phyloP scores from a whole-genome alignment of 164 flowering plant genomes.

The Cinnamomum micranthum region DNA sequence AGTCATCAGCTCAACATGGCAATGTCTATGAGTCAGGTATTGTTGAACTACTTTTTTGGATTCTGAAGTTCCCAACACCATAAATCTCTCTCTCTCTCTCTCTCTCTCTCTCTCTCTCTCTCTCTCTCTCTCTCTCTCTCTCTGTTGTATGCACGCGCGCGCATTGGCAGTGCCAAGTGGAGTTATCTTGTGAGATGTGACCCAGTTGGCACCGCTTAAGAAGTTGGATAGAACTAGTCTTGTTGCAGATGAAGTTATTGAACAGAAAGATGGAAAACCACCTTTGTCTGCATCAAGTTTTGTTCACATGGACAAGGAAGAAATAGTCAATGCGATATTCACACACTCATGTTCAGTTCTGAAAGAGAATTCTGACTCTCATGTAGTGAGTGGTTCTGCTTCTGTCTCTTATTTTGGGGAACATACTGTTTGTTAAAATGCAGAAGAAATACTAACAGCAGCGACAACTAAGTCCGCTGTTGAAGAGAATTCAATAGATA shows the following conservation, averaged over 20 bases:
- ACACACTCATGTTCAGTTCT: not conserved
- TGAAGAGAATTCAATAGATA: conserved; percentile 10
- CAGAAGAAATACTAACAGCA: conserved; percentile 4
- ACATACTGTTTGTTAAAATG: conserved; percentile 2
- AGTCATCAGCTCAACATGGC: conserved; percentile 7
- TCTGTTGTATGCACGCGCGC: not conserved
- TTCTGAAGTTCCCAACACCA: too few species aligned
- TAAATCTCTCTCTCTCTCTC: not conserved
- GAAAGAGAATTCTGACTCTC: not conserved
- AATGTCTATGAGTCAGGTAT: conserved; percentile 27
- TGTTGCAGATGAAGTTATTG: conserved; percentile 17
- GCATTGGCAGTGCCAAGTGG: not conserved
- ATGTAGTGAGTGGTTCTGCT: not conserved
- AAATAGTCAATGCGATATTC: conserved; percentile 9
- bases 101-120: not conserved
- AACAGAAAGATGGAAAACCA: conserved; percentile 8
- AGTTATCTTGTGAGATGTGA: not conserved
- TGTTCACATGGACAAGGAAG: conserved; percentile 15
- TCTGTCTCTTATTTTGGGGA: conserved; percentile 9
- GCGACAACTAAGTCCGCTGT: conserved; percentile 7
- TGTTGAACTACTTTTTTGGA: too few species aligned
- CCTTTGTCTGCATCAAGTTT: conserved; percentile 7
- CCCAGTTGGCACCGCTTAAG: not conserved
- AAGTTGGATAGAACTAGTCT: not conserved
- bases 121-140: not conserved